Conservation (phyloP, 73 alveolate species). For the Symbiodinium natans region DNA sequence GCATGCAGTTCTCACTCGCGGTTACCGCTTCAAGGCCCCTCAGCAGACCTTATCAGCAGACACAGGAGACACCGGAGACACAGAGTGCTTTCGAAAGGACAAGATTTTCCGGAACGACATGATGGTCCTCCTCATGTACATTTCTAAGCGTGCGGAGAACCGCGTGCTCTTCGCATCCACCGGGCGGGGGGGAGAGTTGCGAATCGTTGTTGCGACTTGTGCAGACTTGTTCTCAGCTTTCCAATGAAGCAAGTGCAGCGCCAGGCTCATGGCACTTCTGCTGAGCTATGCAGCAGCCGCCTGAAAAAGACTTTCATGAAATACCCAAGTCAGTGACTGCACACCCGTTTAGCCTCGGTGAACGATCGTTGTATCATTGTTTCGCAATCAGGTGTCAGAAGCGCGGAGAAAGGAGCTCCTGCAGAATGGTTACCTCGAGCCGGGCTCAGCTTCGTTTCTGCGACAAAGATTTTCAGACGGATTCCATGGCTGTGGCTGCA, state of each 20-base stretch:
- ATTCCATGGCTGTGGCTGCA: no score
- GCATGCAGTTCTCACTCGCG: slow-evolving; percentile 78
- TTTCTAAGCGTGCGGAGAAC: slow-evolving; percentile 87
- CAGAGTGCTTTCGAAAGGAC: background rate
- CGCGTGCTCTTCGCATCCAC: slow-evolving; percentile 65
- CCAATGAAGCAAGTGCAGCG: no score
- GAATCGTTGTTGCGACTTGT: no score
- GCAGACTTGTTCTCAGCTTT: no score
- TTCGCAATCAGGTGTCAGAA: slow-evolving; percentile 1
- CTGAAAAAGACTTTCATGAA: background rate
- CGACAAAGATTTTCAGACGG: background rate
- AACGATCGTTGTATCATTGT: no score
- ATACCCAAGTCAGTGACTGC: no score
- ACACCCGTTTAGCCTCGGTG: no score
- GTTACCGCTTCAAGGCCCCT: slow-evolving; percentile 69
- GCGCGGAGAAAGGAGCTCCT: background rate
- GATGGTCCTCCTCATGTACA: slow-evolving; percentile 93
- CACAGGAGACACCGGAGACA: no score
- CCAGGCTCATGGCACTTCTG: slow-evolving; percentile 64
- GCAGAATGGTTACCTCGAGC: background rate
- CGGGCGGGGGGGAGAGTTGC: background rate
- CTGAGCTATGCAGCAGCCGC: slow-evolving; percentile 51
- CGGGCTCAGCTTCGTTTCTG: background rate
- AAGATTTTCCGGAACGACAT: slow-evolving; percentile 90
- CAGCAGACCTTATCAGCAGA: background rate